phyloP scores from a whole-genome alignment of 129 eudicot genomes.

The sunflower (Helianthus annuus) region HanXRQr2.0-SUNRISE NC_035449.2:56349833-56350332 shows the following conservation, averaged over 20 bases:
- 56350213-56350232: conserved; percentile 64
- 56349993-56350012: conserved; percentile 70
- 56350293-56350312: conserved; percentile 67
- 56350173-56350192: conserved; percentile 88
- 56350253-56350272: conserved; percentile 75
- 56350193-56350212: conserved; percentile 89
- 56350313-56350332: conserved; percentile 86
- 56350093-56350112: conserved; percentile 29
- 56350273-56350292: conserved; percentile 67
- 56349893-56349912: conserved; percentile 49
- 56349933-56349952: conserved; percentile 42
- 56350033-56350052: conserved; percentile 49
- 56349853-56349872: conserved; percentile 40
- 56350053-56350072: conserved; percentile 52
- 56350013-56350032: conserved; percentile 61
- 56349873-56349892: conserved; percentile 47
- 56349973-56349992: conserved; percentile 47
- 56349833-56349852: conserved; percentile 45
- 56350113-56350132: conserved; percentile 26
- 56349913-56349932: conserved; percentile 51
- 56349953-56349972: conserved; percentile 40
- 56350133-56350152: conserved; percentile 23
- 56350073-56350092: conserved; percentile 69
- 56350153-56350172: conserved; percentile 43
- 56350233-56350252: conserved; percentile 77